Conservation (phyloP, 495 filamentous ascomycete genomes). For the Ramalina peruviana region DNA sequence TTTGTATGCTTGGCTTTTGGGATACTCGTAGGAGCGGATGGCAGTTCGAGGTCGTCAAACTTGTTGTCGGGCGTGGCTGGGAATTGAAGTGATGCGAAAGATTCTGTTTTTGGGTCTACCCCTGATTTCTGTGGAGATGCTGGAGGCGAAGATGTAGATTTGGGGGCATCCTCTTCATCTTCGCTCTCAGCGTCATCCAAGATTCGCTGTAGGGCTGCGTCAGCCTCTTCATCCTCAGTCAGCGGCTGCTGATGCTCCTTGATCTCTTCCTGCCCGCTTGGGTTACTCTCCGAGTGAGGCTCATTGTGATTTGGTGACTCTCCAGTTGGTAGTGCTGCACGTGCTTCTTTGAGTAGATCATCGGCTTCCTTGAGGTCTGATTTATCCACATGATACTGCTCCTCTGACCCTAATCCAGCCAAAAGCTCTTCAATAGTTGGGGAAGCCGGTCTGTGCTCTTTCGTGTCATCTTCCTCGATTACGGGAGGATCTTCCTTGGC, state of each 20-base stretch:
- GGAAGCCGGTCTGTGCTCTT: conserved; percentile 12
- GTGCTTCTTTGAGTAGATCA: conserved; percentile 21
- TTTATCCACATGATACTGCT: conserved; percentile 19
- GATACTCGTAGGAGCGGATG: conserved; percentile 6
- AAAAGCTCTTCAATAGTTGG: conserved; percentile 25
- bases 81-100: conserved; percentile 10
- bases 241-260: background rate
- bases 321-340: background rate
- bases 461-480: conserved; percentile 2
- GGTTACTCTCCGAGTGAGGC: background rate
- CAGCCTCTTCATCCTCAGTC: conserved; percentile 9
- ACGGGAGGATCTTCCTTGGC: background rate
- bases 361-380: conserved; percentile 18
- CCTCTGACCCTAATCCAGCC: conserved; percentile 22
- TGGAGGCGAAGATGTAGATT: background rate
- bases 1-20: conserved; percentile 2
- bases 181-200: conserved; percentile 11
- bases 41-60: conserved; percentile 1
- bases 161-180: background rate
- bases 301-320: background rate
- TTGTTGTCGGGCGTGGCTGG: conserved; percentile 4
- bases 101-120: conserved; percentile 1
- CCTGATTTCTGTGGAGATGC: background rate
- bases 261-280: background rate
- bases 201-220: conserved; percentile 13